Conservation (phyloP, 2,329 filamentous ascomycete species). For the Penicillium glabrum region DNA sequence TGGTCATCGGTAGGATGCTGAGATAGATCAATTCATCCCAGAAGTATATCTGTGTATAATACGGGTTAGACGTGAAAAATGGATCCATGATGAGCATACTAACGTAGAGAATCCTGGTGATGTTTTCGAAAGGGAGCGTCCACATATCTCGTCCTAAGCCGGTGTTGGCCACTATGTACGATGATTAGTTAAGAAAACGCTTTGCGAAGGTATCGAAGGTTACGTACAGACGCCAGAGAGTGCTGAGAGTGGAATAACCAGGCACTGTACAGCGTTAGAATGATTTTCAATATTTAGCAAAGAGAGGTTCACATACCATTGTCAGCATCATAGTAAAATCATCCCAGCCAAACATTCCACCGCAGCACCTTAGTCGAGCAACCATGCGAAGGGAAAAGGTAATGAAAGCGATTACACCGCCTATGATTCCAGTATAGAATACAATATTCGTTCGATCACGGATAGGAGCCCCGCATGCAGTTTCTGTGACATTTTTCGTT, state of each 20-base stretch:
- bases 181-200: constrained; percentile 1
- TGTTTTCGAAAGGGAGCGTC: constrained; percentile 44
- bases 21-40: constrained; percentile 34
- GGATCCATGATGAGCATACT: constrained; percentile 16
- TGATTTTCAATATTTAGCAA: not conserved
- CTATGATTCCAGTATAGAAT: constrained; percentile 33
- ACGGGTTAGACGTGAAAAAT: constrained; percentile 19
- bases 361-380: constrained; percentile 36
- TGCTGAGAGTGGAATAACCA: constrained; percentile 25
- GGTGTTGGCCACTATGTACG: constrained; percentile 35
- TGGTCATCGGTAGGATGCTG: constrained; percentile 32
- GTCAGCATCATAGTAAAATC: constrained; percentile 39
- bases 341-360: constrained; percentile 41
- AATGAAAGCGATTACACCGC: constrained; percentile 35
- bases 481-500: constrained; percentile 44
- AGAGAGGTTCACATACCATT: constrained; percentile 22
- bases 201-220: not conserved
- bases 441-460: constrained; percentile 35
- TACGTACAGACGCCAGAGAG: constrained; percentile 28
- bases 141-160: constrained; percentile 49
- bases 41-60: constrained; percentile 29
- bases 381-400: constrained; percentile 37
- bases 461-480: constrained; percentile 40
- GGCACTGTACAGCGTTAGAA: constrained; percentile 5
- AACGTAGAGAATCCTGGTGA: constrained; percentile 43